phyloP scores from a whole-genome alignment of 768 basidiomycete species.

The Suillus americanus region DNA sequence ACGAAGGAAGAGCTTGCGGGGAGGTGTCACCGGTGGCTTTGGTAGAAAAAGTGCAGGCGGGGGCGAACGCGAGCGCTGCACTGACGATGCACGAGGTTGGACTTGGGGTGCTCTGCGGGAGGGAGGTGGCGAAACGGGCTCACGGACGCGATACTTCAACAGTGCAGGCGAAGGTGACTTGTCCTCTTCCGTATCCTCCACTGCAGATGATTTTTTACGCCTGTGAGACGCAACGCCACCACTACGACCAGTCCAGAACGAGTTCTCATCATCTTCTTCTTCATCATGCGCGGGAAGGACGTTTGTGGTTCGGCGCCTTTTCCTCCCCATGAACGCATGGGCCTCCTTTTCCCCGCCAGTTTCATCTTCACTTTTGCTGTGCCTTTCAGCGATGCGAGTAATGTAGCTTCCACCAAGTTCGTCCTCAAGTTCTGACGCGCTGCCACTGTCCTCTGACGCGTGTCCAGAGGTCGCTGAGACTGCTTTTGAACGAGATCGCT shows the following conservation, averaged over 20 bases:
- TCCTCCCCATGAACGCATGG: constrained; percentile 24
- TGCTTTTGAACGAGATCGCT: constrained; percentile 42
- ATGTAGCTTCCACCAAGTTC: constrained; percentile 14
- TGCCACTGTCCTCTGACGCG: constrained; percentile 36
- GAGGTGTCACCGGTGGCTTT: constrained; percentile 25
- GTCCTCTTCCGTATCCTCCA: constrained; percentile 10
- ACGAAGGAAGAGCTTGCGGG: constrained; percentile 22
- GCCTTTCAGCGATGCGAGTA: constrained; percentile 12
- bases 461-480: constrained; percentile 47
- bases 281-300: constrained; percentile 42
- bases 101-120: constrained; percentile 48
- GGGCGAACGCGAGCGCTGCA: constrained; percentile 15
- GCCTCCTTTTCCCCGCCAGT: constrained; percentile 21
- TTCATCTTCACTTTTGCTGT: constrained; percentile 11
- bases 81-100: constrained; percentile 28
- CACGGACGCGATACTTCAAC: constrained; percentile 34
- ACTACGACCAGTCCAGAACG: constrained; percentile 24
- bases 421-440: constrained; percentile 35
- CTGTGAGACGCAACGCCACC: constrained; percentile 26
- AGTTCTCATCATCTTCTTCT: constrained; percentile 52
- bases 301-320: constrained; percentile 39
- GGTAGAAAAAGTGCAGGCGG: constrained; percentile 11
- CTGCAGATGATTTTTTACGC: constrained; percentile 6
- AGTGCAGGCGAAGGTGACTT: constrained; percentile 37
- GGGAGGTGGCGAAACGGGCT: constrained; percentile 66